Evolutionary conservation across 164 flowering plant species (phyloP).

Genomic region (Macadamia tetraphylla): DNA sequence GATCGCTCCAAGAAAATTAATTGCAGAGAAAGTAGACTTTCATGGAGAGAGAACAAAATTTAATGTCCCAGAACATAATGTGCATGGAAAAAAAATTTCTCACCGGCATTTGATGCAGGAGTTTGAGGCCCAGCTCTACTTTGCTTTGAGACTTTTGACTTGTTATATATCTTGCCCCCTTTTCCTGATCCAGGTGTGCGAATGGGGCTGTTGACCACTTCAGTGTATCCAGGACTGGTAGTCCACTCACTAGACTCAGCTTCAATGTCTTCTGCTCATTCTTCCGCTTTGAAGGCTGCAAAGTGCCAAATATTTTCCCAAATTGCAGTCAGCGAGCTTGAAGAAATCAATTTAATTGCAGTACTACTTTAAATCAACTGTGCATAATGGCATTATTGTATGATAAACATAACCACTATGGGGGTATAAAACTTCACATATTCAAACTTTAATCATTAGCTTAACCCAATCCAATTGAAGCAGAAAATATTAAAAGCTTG

Average conservation of each 20-base stretch:
- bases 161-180: slow-evolving; percentile 45
- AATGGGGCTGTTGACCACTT: slow-evolving; percentile 27
- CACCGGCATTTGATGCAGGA: slow-evolving; percentile 63
- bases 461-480: neutral
- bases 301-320: slow-evolving; percentile 1
- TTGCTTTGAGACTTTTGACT: slow-evolving; percentile 43
- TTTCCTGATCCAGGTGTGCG: slow-evolving; percentile 45
- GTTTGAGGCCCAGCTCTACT: slow-evolving; percentile 50
- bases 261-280: slow-evolving; percentile 36
- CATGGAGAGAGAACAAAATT: too few relatives aligned
- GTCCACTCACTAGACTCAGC: slow-evolving; percentile 35
- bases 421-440: neutral
- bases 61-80: too few relatives aligned
- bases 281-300: slow-evolving; percentile 52
- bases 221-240: slow-evolving; percentile 24
- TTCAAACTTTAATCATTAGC: neutral
- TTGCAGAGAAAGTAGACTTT: too few relatives aligned
- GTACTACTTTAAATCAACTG: neutral
- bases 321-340: slow-evolving; percentile 5
- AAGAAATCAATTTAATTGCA: neutral
- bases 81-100: neutral
- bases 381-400: neutral
- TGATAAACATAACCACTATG: neutral
- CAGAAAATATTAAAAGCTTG: neutral
- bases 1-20: too few relatives aligned